A percentile compares a stretch with the other conserved stretches of the same genome.
These are phyloP conservation scores for Kalmusia sp. DNA, from an alignment of 2,329 filamentous ascomycete species.

Conservation along the genomic window DNA sequence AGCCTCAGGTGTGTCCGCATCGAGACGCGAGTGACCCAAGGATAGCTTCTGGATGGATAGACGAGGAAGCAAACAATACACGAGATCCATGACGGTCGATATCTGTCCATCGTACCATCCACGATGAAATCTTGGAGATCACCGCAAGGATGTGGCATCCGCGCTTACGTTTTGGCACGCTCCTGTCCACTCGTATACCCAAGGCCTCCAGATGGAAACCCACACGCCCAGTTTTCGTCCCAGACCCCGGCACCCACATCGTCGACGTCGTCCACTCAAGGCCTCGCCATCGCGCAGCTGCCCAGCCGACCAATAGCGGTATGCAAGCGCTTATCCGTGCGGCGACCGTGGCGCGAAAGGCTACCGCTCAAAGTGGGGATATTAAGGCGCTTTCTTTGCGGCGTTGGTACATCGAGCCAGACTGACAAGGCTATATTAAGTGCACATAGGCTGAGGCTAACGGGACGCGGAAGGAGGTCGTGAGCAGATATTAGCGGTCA, in stretches of 20 bases:
- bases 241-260: neutral
- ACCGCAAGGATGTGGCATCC: too few species aligned
- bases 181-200: too few species aligned
- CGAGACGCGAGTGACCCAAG: too few species aligned
- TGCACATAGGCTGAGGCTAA: neutral
- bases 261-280: neutral
- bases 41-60: too few species aligned
- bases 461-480: neutral
- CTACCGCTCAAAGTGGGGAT: neutral
- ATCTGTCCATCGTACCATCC: too few species aligned
- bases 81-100: too few species aligned
- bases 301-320: neutral
- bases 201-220: too few species aligned
- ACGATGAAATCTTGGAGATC: too few species aligned
- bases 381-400: neutral
- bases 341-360: neutral
- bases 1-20: too few species aligned
- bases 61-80: too few species aligned
- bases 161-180: too few species aligned
- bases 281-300: neutral
- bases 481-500: neutral
- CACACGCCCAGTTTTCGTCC: neutral
- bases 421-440: neutral
- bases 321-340: neutral
- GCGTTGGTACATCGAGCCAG: too few species aligned